Evolutionary conservation across 257 asterid species (phyloP).

Genomic region (Ocimum tenuiflorum): DNA sequence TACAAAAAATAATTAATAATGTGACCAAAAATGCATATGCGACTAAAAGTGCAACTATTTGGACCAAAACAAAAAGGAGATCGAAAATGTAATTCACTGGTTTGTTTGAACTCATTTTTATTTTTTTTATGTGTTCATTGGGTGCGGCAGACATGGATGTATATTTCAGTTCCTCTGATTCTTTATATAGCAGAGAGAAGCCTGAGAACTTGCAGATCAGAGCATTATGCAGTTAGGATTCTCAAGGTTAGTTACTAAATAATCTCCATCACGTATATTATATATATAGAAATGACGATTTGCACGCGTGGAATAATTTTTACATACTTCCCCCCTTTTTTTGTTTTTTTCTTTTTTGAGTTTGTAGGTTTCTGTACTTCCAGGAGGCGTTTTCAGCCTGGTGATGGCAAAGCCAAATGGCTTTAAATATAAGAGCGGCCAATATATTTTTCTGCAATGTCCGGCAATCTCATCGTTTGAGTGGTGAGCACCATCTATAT

Average conservation of each 20-base stretch:
- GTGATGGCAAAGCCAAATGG: conserved; percentile 78
- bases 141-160: conserved; percentile 99
- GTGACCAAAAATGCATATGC: no score
- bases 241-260: conserved; percentile 49
- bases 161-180: conserved; percentile 60
- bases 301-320: neutral
- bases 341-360: conserved; percentile 19
- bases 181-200: conserved; percentile 76
- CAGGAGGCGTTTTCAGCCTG: conserved; percentile 90
- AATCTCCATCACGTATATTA: no score
- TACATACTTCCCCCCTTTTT: conserved; percentile 1
- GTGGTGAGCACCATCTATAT: conserved; percentile 55
- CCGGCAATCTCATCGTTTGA: conserved; percentile 80
- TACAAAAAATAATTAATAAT: no score
- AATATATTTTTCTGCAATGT: conserved; percentile 72
- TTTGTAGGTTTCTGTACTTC: conserved; percentile 79
- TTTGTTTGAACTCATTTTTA: no score
- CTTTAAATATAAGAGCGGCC: conserved; percentile 84
- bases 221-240: conserved; percentile 66
- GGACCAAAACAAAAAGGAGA: no score
- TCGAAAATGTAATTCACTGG: no score
- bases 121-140: no score
- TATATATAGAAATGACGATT: no score
- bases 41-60: no score
- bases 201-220: conserved; percentile 70